Conservation (phyloP, 306 rosid genomes). For the Castanea sativa region DNA sequence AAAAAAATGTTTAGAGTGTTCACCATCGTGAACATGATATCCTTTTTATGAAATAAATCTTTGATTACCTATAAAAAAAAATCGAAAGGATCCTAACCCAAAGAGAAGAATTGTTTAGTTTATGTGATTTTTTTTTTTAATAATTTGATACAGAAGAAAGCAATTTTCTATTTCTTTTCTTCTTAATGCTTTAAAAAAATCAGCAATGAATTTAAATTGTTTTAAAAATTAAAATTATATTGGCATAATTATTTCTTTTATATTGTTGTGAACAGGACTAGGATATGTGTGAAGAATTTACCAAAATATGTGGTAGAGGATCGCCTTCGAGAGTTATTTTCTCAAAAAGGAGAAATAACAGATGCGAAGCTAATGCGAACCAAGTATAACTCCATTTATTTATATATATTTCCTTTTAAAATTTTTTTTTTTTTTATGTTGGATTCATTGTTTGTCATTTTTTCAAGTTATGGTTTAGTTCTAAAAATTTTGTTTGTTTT, state of each 20-base stretch:
- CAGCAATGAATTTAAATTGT: neutral
- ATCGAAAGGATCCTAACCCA: no score
- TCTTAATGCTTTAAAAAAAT: neutral
- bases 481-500: neutral
- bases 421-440: neutral
- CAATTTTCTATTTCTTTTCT: neutral
- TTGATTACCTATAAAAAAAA: no score
- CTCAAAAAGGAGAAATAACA: slow-evolving; percentile 78
- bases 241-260: neutral
- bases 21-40: no score
- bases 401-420: neutral
- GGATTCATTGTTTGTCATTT: neutral
- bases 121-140: neutral
- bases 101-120: neutral
- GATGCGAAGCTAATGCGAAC: slow-evolving; percentile 83
- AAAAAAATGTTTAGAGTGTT: no score
- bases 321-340: slow-evolving; percentile 56
- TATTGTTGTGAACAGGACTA: slow-evolving; percentile 54
- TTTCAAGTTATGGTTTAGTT: neutral
- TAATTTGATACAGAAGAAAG: neutral
- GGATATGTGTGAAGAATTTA: slow-evolving; percentile 81
- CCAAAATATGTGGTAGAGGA: slow-evolving; percentile 61
- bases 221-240: neutral
- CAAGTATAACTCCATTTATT: slow-evolving; percentile 37
- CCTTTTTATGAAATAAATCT: no score